Conservation (phyloP, 352 stramenopile genomes). For the Phytopythium mirpurense region DNA sequence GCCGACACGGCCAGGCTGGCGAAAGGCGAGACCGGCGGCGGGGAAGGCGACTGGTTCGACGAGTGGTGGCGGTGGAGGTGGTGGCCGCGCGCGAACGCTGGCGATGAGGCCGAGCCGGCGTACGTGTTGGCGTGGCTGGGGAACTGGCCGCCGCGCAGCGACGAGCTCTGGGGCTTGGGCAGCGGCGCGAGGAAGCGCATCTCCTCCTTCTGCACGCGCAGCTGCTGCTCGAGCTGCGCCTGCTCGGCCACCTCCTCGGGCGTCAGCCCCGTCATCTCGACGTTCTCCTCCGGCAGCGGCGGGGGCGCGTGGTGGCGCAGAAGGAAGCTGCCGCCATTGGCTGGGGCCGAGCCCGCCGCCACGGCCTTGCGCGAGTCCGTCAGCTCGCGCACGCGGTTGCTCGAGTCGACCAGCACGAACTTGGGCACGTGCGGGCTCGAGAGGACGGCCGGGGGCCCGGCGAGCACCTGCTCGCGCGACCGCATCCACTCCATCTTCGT, state of each 20-base stretch:
- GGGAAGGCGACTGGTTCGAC: constrained; percentile 43
- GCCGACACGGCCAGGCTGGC: constrained; percentile 66
- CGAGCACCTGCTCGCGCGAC: constrained; percentile 33
- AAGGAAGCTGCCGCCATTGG: constrained; percentile 17
- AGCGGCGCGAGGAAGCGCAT: constrained; percentile 64
- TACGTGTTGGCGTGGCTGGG: constrained; percentile 55
- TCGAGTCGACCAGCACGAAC: constrained; percentile 68
- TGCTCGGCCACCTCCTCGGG: constrained; percentile 56
- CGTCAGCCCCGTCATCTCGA: constrained; percentile 33
- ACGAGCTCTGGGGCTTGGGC: constrained; percentile 18
- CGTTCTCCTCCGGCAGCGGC: constrained; percentile 1
- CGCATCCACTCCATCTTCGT: constrained; percentile 58
- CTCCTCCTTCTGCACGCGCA: constrained; percentile 69
- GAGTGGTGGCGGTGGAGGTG: constrained; percentile 10
- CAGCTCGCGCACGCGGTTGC: constrained; percentile 69
- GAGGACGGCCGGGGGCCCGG: constrained; percentile 19
- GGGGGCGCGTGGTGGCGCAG: constrained; percentile 1
- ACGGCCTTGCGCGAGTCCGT: constrained; percentile 37
- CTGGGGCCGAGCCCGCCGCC: constrained; percentile 5
- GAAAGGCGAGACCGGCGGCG: constrained; percentile 64
- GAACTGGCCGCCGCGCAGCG: constrained; percentile 21
- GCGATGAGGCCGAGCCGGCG: constrained; percentile 39
- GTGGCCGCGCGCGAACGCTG: constrained; percentile 7
- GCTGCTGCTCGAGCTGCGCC: constrained; percentile 65
- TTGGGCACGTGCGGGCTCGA: constrained; percentile 25